These are phyloP conservation scores for Candida manassasensis DNA, from an alignment of 805 yeast genomes.

Conservation along the genomic window DNA sequence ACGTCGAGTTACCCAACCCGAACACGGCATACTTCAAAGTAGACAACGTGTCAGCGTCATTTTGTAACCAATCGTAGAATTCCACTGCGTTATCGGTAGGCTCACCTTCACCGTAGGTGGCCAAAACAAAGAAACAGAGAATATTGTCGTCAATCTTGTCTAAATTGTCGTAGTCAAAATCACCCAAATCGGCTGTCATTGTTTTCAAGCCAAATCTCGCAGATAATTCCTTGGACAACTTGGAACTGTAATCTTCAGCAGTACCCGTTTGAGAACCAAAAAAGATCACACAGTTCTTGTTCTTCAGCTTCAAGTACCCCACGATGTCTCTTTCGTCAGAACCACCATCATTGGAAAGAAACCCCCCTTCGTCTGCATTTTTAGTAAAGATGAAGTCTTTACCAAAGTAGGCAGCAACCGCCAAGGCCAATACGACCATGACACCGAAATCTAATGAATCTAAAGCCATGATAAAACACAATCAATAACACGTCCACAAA, in stretches of 20 bases:
- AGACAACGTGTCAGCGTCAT: constrained; percentile 51
- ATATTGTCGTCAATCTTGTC: constrained; percentile 58
- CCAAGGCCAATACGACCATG: constrained; percentile 59
- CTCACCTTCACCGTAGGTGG: constrained; percentile 98
- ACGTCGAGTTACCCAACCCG: constrained; percentile 93
- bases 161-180: constrained; percentile 77
- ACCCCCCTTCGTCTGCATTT: constrained; percentile 13
- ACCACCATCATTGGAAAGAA: constrained; percentile 5
- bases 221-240: constrained; percentile 83
- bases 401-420: constrained; percentile 60
- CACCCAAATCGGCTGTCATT: constrained; percentile 84
- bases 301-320: constrained; percentile 51
- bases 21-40: constrained; percentile 69
- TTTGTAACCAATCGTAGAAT: constrained; percentile 64
- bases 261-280: constrained; percentile 98
- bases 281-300: constrained; percentile 74
- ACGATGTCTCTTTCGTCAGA: constrained; percentile 25
- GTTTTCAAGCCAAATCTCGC: constrained; percentile 76
- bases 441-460: constrained; percentile 72
- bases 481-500: too few species aligned
- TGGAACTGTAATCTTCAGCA: constrained; percentile 93
- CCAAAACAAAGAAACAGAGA: constrained; percentile 64
- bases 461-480: too few species aligned
- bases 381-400: constrained; percentile 48
- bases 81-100: constrained; percentile 92